Base-by-base conservation (phyloP, 441 rosid genomes). In the Erodium trifolium region DNA sequence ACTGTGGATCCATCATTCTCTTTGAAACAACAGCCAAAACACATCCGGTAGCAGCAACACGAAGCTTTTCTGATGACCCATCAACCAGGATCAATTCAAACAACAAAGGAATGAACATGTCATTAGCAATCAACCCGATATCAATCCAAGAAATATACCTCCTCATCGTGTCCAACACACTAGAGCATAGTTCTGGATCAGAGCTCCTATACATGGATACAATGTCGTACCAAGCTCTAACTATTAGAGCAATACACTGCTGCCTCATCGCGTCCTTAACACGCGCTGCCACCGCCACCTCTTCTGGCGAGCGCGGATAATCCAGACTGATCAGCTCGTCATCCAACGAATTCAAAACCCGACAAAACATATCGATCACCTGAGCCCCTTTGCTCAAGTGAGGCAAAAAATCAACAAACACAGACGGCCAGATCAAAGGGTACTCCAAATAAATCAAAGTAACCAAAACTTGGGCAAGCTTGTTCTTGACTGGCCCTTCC, bases 251-350 rank as follows among this genome's bases (percentile, higher is more conserved):
- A 17, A 91, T 81, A 75, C 97, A 91, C 73, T 91, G 97, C 75
- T 81, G 88, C 91, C 99, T 87, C 93, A 93, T 91, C 0, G 99
- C 92, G 79, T 93, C 97, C 86, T 93, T 93, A 65, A 89, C 88
- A 69, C 82, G 84, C 17, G 72, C 83, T 0, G 96, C 95, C 14
- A 80, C 93, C 0, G 81, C 77, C 37, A 83, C 69, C 73, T 93
- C 96, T 43, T 88, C 91, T 0, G 82, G 18, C 0, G 81, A 78
- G 10, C 63, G 78, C 0, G 92, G 93, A 68, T 88, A 93, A 83
- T 93, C 99, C 76, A 89, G 77, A 74, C 97, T 89, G 70, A 93
- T 83, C 80, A 91, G 77, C 74, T 93, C 99, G 76, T 87, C 96
- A 69, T 91, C 99, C 80, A 93, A 78, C 0, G 87, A 83, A 87